A percentile compares a stretch with the other conserved stretches of the same genome.
phyloP scores from a whole-genome alignment of 331 rosid species.

The Spiraea crenata region DNA sequence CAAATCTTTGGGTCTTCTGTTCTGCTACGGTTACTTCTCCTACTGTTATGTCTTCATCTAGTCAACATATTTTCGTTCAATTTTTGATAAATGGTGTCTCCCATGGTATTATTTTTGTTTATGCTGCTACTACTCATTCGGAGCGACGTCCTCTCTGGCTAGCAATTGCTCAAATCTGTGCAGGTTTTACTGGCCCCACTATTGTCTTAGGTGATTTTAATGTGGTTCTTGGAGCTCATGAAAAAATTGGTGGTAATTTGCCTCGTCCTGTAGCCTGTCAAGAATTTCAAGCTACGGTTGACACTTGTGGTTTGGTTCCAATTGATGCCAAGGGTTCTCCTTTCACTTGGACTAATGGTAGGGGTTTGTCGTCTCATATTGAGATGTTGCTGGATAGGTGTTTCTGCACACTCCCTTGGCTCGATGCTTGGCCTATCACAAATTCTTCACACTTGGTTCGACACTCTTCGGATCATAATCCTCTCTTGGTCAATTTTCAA shows the following conservation, averaged over 20 bases:
- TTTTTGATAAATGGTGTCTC: too few relatives aligned
- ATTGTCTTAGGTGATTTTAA: not conserved
- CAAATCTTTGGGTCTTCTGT: too few relatives aligned
- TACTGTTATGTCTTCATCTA: too few relatives aligned
- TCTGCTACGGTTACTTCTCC: too few relatives aligned
- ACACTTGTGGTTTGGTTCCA: not conserved
- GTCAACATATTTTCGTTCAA: too few relatives aligned
- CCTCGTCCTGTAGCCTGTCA: not conserved
- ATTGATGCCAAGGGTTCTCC: not conserved
- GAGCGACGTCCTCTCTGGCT: not conserved
- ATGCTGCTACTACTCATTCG: too few relatives aligned
- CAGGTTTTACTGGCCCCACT: not conserved
- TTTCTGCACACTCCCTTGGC: not conserved
- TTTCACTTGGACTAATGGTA: not conserved
- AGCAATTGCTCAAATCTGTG: not conserved
- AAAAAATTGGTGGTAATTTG: not conserved
- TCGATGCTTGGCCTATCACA: not conserved
- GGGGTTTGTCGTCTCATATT: not conserved
- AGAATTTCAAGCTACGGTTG: not conserved
- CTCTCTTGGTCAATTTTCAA: not conserved
- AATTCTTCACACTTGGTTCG: too few relatives aligned
- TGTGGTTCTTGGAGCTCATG: not conserved
- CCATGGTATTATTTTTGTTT: too few relatives aligned
- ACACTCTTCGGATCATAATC: not conserved
- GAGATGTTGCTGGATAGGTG: not conserved